A percentile compares a stretch with the other conserved stretches of the same genome.
phyloP scores from a whole-genome alignment of 257 asterid species.

The Nicotiana tabacum region DNA sequence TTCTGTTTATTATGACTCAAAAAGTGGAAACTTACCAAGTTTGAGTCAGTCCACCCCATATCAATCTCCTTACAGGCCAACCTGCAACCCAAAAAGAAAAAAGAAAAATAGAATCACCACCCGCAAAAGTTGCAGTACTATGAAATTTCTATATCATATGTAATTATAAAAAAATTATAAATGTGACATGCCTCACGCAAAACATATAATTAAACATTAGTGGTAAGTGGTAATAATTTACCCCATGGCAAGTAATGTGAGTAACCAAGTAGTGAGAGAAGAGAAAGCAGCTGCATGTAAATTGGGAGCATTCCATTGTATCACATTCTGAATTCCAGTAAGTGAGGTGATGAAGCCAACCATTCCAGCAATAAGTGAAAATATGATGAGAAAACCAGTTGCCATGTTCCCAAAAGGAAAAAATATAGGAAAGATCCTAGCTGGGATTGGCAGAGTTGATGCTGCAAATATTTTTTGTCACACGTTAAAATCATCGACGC shows the following conservation, averaged over 20 bases:
- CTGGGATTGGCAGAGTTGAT: constrained; percentile 48
- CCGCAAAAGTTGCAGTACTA: not conserved
- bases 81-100: constrained; percentile 26
- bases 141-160: not conserved
- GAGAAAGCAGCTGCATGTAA: constrained; percentile 75
- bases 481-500: not conserved
- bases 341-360: constrained; percentile 74
- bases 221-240: constrained; percentile 8
- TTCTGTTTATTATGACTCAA: not conserved
- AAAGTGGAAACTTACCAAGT: constrained; percentile 40
- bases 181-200: too few relatives aligned
- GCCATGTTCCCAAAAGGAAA: constrained; percentile 88
- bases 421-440: constrained; percentile 67
- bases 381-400: constrained; percentile 70
- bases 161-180: not conserved
- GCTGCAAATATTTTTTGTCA: constrained; percentile 41
- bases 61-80: constrained; percentile 90
- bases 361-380: constrained; percentile 74
- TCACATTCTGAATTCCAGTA: constrained; percentile 46
- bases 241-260: constrained; percentile 96
- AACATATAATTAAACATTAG: too few relatives aligned
- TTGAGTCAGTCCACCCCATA: constrained; percentile 62
- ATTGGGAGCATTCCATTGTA: constrained; percentile 50
- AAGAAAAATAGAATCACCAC: not conserved
- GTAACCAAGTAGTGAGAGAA: constrained; percentile 57